Conservation (phyloP, 495 filamentous ascomycete genomes). For the Neurospora africana region DNA sequence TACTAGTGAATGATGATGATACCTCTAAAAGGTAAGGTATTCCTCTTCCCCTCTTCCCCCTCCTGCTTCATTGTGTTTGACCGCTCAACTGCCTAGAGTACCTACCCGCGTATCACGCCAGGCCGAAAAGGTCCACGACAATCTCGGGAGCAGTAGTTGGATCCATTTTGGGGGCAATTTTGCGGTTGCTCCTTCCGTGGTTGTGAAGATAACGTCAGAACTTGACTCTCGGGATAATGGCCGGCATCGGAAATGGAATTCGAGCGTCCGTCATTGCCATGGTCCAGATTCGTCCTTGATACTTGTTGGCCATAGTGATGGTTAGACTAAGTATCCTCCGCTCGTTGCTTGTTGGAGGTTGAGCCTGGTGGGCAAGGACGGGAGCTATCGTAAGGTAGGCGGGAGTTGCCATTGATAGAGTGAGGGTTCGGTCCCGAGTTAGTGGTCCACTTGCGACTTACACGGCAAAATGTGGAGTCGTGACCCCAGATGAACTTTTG, state of each 20-base stretch:
- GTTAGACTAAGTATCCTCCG: too few species aligned
- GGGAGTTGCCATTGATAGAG: neutral
- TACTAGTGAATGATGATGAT: neutral
- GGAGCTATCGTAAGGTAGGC: neutral
- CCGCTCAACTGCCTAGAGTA: neutral
- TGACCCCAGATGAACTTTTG: neutral
- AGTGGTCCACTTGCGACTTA: neutral
- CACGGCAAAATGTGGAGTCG: neutral
- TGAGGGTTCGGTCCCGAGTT: neutral
- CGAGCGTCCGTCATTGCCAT: neutral
- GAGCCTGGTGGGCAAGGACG: neutral
- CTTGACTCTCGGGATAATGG: neutral
- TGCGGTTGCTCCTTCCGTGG: neutral
- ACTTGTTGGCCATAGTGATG: neutral
- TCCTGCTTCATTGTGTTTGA: neutral
- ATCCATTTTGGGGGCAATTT: neutral
- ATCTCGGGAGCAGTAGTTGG: neutral
- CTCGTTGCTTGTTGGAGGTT: neutral
- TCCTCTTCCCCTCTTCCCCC: neutral
- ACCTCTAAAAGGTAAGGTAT: too few species aligned
- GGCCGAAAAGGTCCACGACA: neutral
- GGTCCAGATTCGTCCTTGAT: neutral
- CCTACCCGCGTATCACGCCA: neutral
- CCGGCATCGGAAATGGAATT: neutral
- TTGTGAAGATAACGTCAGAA: neutral